A percentile compares a stretch with the other conserved stretches of the same genome.
These are phyloP conservation scores for Pterocarpus macrocarpus DNA, from an alignment of 306 rosid species.

Conservation along the genomic window DNA sequence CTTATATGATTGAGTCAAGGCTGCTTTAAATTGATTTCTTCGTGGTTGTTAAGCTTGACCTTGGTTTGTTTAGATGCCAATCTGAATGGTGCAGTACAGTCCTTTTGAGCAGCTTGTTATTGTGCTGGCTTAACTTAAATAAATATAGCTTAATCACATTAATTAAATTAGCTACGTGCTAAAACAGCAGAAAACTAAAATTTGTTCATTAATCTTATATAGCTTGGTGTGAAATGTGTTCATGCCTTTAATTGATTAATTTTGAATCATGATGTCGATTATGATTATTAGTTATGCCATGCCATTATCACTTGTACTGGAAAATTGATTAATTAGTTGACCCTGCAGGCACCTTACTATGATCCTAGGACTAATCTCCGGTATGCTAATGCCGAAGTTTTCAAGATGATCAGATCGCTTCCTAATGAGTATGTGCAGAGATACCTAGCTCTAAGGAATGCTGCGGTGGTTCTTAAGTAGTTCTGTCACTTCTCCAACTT, in stretches of 20 bases:
- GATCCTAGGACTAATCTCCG: constrained; percentile 94
- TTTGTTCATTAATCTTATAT: constrained; percentile 4
- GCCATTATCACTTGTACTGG: constrained; percentile 13
- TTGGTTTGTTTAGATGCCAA: constrained; percentile 10
- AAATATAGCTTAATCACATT: background rate
- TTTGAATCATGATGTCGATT: background rate
- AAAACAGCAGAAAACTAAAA: background rate
- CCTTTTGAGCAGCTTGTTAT: constrained; percentile 23
- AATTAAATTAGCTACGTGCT: background rate
- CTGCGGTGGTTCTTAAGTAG: constrained; percentile 83
- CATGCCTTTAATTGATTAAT: constrained; percentile 9
- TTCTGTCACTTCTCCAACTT: constrained; percentile 2
- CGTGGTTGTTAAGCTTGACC: constrained; percentile 15
- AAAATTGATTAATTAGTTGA: constrained; percentile 24
- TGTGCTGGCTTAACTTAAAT: background rate
- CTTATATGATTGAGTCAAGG: background rate
- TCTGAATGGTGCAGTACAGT: background rate
- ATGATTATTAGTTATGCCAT: background rate
- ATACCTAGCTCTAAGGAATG: constrained; percentile 83
- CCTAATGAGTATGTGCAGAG: constrained; percentile 92
- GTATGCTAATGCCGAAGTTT: constrained; percentile 81
- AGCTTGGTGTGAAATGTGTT: background rate
- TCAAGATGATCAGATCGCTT: constrained; percentile 81
- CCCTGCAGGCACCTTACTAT: constrained; percentile 86
- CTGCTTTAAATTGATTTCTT: constrained; percentile 21